phyloP scores from a whole-genome alignment of 331 rosid genomes.

The Rosa hybrid region DNA sequence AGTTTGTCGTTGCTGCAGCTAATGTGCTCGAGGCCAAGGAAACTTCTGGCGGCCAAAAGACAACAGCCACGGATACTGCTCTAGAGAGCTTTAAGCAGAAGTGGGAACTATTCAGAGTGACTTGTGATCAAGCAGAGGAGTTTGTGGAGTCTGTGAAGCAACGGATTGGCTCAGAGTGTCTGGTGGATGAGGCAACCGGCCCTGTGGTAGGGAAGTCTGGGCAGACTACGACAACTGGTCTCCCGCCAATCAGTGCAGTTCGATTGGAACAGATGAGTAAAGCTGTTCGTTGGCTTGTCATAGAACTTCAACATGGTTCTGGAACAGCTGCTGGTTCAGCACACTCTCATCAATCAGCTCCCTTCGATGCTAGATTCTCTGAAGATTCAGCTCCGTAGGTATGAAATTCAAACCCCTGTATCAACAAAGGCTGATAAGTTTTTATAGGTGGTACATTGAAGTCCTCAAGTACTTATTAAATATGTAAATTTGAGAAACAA shows the following conservation, averaged over 20 bases:
- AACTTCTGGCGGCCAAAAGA: constrained; percentile 51
- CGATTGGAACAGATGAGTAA: constrained; percentile 93
- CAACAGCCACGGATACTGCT: constrained; percentile 61
- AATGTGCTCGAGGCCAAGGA: constrained; percentile 68
- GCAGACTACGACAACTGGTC: constrained; percentile 49
- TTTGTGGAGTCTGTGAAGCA: constrained; percentile 90
- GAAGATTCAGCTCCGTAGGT: constrained; percentile 53
- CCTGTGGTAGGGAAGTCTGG: constrained; percentile 60
- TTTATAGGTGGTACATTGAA: not conserved
- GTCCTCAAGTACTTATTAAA: not conserved
- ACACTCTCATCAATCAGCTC: constrained; percentile 65
- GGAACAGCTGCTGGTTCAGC: constrained; percentile 62
- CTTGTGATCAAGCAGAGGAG: constrained; percentile 89
- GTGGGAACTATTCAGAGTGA: constrained; percentile 80
- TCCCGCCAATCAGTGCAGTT: constrained; percentile 82
- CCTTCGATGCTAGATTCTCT: constrained; percentile 63
- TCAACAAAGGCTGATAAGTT: not conserved
- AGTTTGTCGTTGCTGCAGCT: constrained; percentile 73
- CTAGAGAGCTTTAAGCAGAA: constrained; percentile 79
- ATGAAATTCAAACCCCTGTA: not conserved
- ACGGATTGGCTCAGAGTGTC: constrained; percentile 84
- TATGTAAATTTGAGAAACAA: not conserved
- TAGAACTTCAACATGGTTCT: constrained; percentile 81
- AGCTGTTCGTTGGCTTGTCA: constrained; percentile 82
- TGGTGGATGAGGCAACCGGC: constrained; percentile 86